phyloP scores from a whole-genome alignment of 2,329 filamentous ascomycete genomes.

The Ceratocystis ficicola region DNA sequence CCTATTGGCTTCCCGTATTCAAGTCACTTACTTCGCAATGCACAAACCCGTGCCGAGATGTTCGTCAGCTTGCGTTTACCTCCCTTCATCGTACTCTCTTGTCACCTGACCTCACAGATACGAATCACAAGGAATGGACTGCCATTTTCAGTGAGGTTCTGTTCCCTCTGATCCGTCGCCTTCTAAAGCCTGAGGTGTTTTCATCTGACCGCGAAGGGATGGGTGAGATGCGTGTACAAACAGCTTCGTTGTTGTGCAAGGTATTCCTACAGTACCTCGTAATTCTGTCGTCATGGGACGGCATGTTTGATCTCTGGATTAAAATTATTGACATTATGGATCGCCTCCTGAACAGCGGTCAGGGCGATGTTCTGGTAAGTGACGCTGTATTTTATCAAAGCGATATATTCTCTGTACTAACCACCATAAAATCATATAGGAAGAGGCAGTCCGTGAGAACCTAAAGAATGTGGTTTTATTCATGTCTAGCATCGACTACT shows the following conservation, averaged over 20 bases:
- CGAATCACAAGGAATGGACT: constrained; percentile 81
- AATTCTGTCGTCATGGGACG: constrained; percentile 69
- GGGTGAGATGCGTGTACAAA: constrained; percentile 88
- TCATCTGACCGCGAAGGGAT: constrained; percentile 83
- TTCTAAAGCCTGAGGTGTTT: constrained; percentile 90
- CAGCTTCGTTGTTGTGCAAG: constrained; percentile 81
- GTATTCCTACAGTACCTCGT: constrained; percentile 92
- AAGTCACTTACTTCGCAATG: constrained; percentile 79
- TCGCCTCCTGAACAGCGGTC: constrained; percentile 86
- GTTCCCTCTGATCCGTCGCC: constrained; percentile 74
- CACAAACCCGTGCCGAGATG: constrained; percentile 85
- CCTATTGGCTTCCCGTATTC: constrained; percentile 95
- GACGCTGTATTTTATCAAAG: neutral
- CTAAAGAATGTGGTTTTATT: constrained; percentile 93
- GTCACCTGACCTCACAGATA: constrained; percentile 70
- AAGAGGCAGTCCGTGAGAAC: constrained; percentile 89
- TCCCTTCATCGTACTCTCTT: constrained; percentile 76
- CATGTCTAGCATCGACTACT: constrained; percentile 79
- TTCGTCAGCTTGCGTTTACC: constrained; percentile 77
- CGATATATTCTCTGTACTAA: neutral
- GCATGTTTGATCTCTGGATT: constrained; percentile 83
- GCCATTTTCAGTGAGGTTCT: constrained; percentile 89
- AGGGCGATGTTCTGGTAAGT: constrained; percentile 75
- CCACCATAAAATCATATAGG: constrained; percentile 37
- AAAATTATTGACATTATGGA: constrained; percentile 92